Conservation (phyloP, 2,329 filamentous ascomycete species). For the Hymenoscyphus albidus region DNA sequence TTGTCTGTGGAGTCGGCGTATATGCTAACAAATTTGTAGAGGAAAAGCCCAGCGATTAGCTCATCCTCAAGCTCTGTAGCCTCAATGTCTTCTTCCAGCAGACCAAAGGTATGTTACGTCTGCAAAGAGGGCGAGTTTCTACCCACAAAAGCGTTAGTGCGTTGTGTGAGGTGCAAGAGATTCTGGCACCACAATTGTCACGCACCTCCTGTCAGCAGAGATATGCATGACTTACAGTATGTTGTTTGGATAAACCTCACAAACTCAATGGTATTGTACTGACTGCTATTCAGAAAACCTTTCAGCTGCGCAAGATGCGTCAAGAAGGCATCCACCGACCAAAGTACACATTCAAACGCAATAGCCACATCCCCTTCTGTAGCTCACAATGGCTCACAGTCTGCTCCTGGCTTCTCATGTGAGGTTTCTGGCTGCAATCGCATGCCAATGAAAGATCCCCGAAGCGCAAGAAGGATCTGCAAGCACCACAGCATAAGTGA, state of each 20-base stretch:
- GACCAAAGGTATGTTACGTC: conserved; percentile 19
- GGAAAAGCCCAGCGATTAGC: conserved; percentile 11
- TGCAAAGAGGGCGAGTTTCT: conserved; percentile 20
- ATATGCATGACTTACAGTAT: conserved; percentile 3
- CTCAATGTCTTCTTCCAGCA: conserved; percentile 23
- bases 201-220: conserved; percentile 16
- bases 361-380: neutral
- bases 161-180: conserved; percentile 22
- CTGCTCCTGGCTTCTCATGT: neutral
- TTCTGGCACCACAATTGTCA: conserved; percentile 24
- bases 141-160: conserved; percentile 17
- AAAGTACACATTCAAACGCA: neutral
- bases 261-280: neutral
- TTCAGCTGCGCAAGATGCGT: neutral
- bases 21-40: conserved; percentile 10
- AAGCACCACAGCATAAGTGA: neutral
- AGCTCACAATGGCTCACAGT: neutral
- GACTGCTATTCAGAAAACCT: neutral
- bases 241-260: neutral
- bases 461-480: neutral
- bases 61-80: conserved; percentile 22
- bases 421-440: neutral
- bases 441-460: neutral
- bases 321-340: neutral
- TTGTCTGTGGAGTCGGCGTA: too few relatives aligned